A percentile compares a stretch with the other conserved stretches of the same genome.
phyloP scores from a whole-genome alignment of 345 rosid genomes.

The Lepidium didymum region DNA sequence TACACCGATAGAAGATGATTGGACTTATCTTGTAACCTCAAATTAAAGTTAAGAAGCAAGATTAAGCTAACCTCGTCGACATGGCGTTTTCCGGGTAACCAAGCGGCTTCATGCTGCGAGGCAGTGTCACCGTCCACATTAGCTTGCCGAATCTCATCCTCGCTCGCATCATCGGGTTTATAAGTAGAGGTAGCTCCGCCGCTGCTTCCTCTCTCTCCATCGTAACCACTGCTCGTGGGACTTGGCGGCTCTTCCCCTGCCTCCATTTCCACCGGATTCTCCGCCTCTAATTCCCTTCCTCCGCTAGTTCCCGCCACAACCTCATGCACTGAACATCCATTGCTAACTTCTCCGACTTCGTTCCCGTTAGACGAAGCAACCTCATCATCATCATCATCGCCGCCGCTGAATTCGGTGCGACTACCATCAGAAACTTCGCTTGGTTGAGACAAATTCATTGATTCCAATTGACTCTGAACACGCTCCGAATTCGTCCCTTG shows the following conservation, averaged over 20 bases:
- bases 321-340: conserved; percentile 2
- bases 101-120: conserved; percentile 40
- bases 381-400: conserved; percentile 2
- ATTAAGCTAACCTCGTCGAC: conserved; percentile 57
- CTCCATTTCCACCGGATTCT: conserved; percentile 53
- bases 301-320: conserved; percentile 9
- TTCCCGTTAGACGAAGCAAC: conserved; percentile 24
- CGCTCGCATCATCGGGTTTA: conserved; percentile 35
- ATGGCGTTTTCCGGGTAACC: conserved; percentile 85
- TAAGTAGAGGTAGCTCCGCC: conserved; percentile 44
- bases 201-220: conserved; percentile 91
- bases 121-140: conserved; percentile 33
- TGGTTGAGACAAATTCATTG: conserved; percentile 26
- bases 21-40: not conserved
- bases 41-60: not conserved
- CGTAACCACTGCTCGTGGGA: conserved; percentile 93
- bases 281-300: conserved; percentile 31
- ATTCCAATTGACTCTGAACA: conserved; percentile 26
- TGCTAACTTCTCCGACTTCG: conserved; percentile 18
- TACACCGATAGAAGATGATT: not conserved
- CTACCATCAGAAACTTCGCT: conserved; percentile 18
- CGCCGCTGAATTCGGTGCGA: conserved; percentile 9
- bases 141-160: conserved; percentile 59
- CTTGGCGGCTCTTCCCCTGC: conserved; percentile 50
- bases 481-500: conserved; percentile 28